Conservation (phyloP, 139 green algal genomes). For the Chlamydomonas incerta region DNA sequence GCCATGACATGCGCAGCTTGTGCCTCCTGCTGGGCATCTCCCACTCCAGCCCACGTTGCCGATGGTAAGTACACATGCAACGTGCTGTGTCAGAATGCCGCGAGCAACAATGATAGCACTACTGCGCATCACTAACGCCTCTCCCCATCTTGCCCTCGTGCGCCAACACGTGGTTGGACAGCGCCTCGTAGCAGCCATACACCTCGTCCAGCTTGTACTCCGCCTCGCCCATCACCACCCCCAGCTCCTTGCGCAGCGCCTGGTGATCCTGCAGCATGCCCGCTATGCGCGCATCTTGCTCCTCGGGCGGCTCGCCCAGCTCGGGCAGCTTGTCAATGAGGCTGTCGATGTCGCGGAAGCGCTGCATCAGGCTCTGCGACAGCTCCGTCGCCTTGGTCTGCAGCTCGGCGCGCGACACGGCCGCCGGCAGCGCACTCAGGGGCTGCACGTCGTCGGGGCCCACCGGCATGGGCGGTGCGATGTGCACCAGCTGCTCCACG, state of each 20-base stretch:
- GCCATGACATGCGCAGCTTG: too few relatives aligned
- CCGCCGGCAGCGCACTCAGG: neutral
- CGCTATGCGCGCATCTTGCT: slow-evolving; percentile 23
- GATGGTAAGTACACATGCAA: too few relatives aligned
- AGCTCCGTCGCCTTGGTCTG: slow-evolving; percentile 26
- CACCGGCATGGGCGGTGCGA: neutral
- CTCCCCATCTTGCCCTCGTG: slow-evolving; percentile 10
- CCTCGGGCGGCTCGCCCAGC: slow-evolving; percentile 3
- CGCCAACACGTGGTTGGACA: neutral
- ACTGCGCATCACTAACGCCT: too few relatives aligned
- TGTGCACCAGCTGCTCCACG: slow-evolving; percentile 25
- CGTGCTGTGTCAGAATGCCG: too few relatives aligned
- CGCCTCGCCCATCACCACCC: slow-evolving; percentile 6
- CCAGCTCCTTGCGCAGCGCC: slow-evolving; percentile 25
- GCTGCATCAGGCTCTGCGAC: neutral
- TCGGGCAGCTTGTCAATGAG: slow-evolving; percentile 38
- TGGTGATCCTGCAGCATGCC: slow-evolving; percentile 20
- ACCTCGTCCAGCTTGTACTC: slow-evolving; percentile 37
- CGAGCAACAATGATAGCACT: too few relatives aligned
- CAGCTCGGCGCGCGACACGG: neutral
- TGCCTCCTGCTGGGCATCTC: too few relatives aligned
- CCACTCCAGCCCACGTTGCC: too few relatives aligned
- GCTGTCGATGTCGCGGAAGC: slow-evolving; percentile 30
- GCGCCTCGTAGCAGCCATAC: slow-evolving; percentile 14
- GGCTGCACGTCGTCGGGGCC: neutral